phyloP scores from a whole-genome alignment of 2,329 filamentous ascomycete genomes.

The Arthrobotrys iridis region DNA sequence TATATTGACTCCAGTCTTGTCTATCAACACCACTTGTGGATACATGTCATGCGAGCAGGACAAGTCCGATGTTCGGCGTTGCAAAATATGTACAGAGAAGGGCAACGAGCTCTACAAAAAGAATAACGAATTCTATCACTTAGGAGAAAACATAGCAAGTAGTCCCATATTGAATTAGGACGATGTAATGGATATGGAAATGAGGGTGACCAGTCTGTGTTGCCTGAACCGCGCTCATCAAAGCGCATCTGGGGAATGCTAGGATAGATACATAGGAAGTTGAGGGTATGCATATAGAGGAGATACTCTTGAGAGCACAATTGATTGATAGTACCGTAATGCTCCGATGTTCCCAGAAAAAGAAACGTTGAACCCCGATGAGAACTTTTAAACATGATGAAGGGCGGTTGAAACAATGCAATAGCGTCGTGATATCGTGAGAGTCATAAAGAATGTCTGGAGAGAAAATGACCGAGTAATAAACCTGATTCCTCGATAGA shows the following conservation, averaged over 20 bases:
- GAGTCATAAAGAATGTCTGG: slow-evolving; percentile 32
- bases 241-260: neutral
- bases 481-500: slow-evolving; percentile 30
- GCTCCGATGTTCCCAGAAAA: slow-evolving; percentile 41
- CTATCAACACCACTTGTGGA: slow-evolving; percentile 1
- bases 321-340: slow-evolving; percentile 27
- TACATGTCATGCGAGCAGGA: neutral
- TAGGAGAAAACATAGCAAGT: neutral
- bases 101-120: neutral
- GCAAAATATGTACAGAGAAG: slow-evolving; percentile 13
- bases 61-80: neutral
- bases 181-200: neutral
- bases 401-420: slow-evolving; percentile 19
- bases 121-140: neutral
- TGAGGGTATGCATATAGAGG: neutral
- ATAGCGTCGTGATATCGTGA: slow-evolving; percentile 38
- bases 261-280: neutral
- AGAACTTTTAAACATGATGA: slow-evolving; percentile 4
- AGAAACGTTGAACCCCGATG: slow-evolving; percentile 11
- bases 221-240: neutral
- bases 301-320: slow-evolving; percentile 5
- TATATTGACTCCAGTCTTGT: slow-evolving; percentile 7
- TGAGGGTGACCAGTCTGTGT: neutral
- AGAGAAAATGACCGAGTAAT: slow-evolving; percentile 32
- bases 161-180: neutral